These are phyloP conservation scores for Rubus parviflorus DNA, from an alignment of 306 rosid species.

Conservation along the genomic window DNA sequence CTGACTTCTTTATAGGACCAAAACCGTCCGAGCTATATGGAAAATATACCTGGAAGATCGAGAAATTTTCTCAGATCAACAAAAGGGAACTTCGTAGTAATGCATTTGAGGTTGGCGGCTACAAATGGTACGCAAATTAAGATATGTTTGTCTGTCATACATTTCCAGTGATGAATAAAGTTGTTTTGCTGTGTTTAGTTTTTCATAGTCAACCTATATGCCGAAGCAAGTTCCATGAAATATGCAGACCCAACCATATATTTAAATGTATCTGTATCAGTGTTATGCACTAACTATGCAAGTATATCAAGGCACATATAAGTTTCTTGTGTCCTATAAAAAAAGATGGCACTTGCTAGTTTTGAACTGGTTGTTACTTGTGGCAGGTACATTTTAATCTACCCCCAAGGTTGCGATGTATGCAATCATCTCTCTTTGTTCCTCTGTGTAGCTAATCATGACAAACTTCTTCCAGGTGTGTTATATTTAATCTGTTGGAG, in stretches of 20 bases:
- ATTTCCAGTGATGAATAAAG: not conserved
- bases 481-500: constrained; percentile 6
- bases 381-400: constrained; percentile 96
- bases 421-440: constrained; percentile 97
- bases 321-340: not conserved
- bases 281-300: not conserved
- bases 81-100: constrained; percentile 97
- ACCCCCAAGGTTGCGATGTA: constrained; percentile 98
- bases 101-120: constrained; percentile 96
- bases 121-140: constrained; percentile 75
- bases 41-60: constrained; percentile 95
- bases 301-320: not conserved
- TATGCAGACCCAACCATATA: not conserved
- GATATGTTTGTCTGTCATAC: constrained; percentile 16
- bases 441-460: constrained; percentile 97
- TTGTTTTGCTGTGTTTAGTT: not conserved
- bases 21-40: constrained; percentile 88
- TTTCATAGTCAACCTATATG: not conserved
- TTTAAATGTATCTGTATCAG: not conserved
- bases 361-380: constrained; percentile 27
- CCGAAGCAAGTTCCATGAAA: not conserved
- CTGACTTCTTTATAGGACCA: constrained; percentile 53
- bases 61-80: constrained; percentile 92
- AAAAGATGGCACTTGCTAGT: not conserved
- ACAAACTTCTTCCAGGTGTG: constrained; percentile 97